Base-by-base conservation (phyloP, 441 rosid species). In the Syzygium malaccense region DNA sequence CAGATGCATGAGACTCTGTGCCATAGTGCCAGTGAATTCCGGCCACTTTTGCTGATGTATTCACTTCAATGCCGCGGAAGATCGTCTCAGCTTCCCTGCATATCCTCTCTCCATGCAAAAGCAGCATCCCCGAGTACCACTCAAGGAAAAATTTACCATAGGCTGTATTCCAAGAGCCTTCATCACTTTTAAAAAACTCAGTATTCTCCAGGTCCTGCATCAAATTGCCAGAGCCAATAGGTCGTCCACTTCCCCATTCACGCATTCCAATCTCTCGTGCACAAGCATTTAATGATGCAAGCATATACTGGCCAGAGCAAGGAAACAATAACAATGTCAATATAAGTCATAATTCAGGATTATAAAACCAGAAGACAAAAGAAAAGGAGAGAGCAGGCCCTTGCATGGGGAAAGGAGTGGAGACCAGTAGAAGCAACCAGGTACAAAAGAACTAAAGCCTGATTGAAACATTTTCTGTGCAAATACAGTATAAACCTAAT, bases 41-140 rank as follows among this genome's bases (percentile, higher is more conserved):
- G 25, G 93, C 92, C 49, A 94, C 90, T 90, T 93, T 94, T 26
- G 93, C 93, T 19, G 94, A 90, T 55, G 85, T 87, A 87, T 85
- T 87, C 54, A 93, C 92, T 60, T 89, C 89, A 30, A 90, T 86
- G 86, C 93, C 91, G 6, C 86, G 80, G 78, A 94, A 93, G 83
- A 92, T 92, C 53, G 89, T 86, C 87, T 90, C 90, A 26, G 91
- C 95, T 88, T 92, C 93, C 88, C 88, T 89, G 55, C 93, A 90
- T 88, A 94, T 90, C 86, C 93, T 93, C 90, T 93, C 93, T 17
- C 95, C 95, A 55, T 94, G 95, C 80, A 85, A 88, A 79, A 94
- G 90, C 89, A 94, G 91, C 94, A 91, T 91, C 58, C 91, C 89
- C 1, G 93, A 94, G 90, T 94, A 93, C 95, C 95, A 94, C 56